Evolutionary conservation across 148 eudicot species (phyloP).

Genomic region (Camellia japonica): DNA sequence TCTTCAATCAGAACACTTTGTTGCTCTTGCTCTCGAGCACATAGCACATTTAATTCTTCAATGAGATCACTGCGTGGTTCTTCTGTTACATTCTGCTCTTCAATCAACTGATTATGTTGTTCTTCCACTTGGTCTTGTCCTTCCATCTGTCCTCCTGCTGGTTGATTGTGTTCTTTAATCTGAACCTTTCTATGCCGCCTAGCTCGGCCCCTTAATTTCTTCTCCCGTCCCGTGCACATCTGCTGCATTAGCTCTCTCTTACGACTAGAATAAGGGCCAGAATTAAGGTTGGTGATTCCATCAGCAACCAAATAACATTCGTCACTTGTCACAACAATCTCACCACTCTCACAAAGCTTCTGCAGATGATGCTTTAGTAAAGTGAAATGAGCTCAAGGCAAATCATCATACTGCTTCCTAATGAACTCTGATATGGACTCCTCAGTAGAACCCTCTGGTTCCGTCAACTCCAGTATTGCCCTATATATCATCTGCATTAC

Average conservation of each 20-base stretch:
- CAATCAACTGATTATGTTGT: not conserved
- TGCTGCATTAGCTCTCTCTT: not conserved
- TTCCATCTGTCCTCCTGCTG: not conserved
- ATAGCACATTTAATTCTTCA: not conserved
- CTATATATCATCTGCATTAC: slow-evolving; percentile 13
- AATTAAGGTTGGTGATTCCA: not conserved
- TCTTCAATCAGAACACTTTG: not conserved
- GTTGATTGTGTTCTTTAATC: not conserved
- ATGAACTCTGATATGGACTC: slow-evolving; percentile 14
- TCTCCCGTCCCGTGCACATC: not conserved
- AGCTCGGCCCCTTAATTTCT: not conserved
- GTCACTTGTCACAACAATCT: slow-evolving; percentile 6
- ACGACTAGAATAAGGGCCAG: slow-evolving; percentile 8
- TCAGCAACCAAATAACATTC: slow-evolving; percentile 1
- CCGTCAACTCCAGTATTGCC: not conserved
- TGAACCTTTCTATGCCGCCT: not conserved
- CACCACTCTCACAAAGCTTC: slow-evolving; percentile 15
- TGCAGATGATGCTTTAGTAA: slow-evolving; percentile 12
- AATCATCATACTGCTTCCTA: not conserved
- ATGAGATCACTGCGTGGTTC: not conserved
- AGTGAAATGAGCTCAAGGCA: slow-evolving; percentile 16
- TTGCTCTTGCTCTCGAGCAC: slow-evolving; percentile 1
- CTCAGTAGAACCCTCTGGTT: not conserved
- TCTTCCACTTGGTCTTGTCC: slow-evolving; percentile 2
- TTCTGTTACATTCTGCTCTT: not conserved